phyloP scores from a whole-genome alignment of 257 asterid species.

The Anisodus acutangulus region DNA sequence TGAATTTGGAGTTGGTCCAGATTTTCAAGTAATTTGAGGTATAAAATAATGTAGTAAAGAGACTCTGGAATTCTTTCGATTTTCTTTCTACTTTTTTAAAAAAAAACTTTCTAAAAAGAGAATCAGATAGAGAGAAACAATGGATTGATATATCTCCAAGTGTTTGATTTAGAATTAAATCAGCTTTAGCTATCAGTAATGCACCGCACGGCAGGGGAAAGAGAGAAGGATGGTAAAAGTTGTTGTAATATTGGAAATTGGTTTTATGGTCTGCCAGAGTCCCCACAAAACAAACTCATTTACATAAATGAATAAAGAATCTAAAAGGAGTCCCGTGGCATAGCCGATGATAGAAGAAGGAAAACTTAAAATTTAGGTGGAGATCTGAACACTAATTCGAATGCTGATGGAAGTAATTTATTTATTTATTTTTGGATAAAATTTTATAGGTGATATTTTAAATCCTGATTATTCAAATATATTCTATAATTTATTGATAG shows the following conservation, averaged over 20 bases:
- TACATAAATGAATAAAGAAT: too few species aligned
- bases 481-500: too few species aligned
- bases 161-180: not conserved
- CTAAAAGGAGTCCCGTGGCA: too few species aligned
- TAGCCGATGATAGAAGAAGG: too few species aligned
- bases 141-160: not conserved
- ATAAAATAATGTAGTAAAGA: not conserved
- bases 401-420: too few species aligned
- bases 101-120: not conserved
- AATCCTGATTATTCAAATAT: too few species aligned
- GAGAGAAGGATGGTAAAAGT: not conserved
- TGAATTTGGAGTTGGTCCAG: not conserved
- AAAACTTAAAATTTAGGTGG: too few species aligned
- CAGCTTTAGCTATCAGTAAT: not conserved
- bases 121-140: not conserved
- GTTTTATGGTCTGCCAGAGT: not conserved
- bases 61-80: not conserved
- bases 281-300: not conserved
- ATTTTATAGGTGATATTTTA: too few species aligned
- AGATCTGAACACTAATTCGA: too few species aligned
- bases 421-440: not conserved
- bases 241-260: not conserved
- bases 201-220: slow-evolving; percentile 20
- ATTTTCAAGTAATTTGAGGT: slow-evolving; percentile 7
- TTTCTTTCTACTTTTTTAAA: not conserved